These are phyloP conservation scores for Eudorina sp. DNA, from an alignment of 139 green algal species.

Conservation along the genomic window DNA sequence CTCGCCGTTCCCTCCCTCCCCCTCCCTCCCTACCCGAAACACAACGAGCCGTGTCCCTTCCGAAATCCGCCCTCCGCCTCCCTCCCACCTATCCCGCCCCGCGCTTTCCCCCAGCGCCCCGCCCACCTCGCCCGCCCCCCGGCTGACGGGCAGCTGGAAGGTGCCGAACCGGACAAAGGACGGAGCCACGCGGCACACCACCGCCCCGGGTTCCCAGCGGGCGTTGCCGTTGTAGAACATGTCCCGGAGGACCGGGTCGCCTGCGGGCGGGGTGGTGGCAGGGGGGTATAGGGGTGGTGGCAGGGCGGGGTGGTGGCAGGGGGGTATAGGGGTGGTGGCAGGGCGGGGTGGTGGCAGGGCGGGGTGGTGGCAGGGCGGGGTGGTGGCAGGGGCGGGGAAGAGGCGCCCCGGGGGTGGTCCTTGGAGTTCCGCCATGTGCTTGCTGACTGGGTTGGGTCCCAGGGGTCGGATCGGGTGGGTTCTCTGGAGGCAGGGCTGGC, in stretches of 20 bases:
- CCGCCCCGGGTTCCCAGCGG: slow-evolving; percentile 50
- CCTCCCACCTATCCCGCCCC: background rate
- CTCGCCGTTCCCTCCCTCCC: no score
- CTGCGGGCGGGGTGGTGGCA: background rate
- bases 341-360: background rate
- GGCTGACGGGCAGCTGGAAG: slow-evolving; percentile 90
- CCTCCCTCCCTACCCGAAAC: no score
- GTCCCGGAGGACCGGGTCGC: slow-evolving; percentile 84
- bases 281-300: background rate
- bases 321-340: background rate
- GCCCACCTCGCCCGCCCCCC: slow-evolving; percentile 58
- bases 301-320: background rate
- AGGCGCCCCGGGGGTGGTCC: no score
- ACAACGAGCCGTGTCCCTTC: no score
- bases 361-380: no score
- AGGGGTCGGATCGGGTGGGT: no score
- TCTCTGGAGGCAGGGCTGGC: no score
- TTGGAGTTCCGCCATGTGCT: no score
- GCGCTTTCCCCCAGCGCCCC: background rate
- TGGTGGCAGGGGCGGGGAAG: no score
- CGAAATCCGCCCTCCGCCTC: no score
- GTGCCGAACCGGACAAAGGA: slow-evolving; percentile 94
- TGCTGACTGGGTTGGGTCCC: no score
- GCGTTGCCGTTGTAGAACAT: slow-evolving; percentile 88
- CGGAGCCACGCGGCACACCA: slow-evolving; percentile 86